Conservation (phyloP, 768 basidiomycete genomes). For the Trametes coccinea region DNA sequence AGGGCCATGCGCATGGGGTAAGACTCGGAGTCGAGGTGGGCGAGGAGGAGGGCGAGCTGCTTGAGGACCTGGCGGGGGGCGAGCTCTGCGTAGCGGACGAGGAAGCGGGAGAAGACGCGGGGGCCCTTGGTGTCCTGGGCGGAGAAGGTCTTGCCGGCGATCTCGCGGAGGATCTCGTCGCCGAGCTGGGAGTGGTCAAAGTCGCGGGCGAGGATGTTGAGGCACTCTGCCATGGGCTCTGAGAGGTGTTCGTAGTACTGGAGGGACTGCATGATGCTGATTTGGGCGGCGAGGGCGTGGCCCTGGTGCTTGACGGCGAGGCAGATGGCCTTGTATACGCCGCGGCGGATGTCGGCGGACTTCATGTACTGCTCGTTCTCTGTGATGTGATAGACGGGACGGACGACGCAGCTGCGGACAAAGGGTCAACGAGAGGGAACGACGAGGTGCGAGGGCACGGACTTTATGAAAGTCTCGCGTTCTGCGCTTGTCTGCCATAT, state of each 20-base stretch:
- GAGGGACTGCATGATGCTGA: constrained; percentile 85
- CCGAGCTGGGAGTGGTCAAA: constrained; percentile 89
- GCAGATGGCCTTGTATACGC: constrained; percentile 89
- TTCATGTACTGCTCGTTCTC: constrained; percentile 93
- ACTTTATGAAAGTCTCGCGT: constrained; percentile 84
- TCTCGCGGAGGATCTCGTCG: constrained; percentile 89
- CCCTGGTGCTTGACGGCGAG: constrained; percentile 89
- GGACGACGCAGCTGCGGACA: constrained; percentile 73
- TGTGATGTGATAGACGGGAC: constrained; percentile 82
- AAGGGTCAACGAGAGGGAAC: background rate
- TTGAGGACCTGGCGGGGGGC: constrained; percentile 81
- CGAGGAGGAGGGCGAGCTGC: constrained; percentile 81
- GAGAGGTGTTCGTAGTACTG: constrained; percentile 95
- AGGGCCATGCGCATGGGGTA: constrained; percentile 97
- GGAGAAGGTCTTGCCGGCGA: constrained; percentile 74
- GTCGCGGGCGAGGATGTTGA: constrained; percentile 76
- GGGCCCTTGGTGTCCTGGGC: constrained; percentile 87
- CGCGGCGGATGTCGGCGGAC: constrained; percentile 60
- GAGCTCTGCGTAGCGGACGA: constrained; percentile 77
- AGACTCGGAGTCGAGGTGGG: constrained; percentile 93
- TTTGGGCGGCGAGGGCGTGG: constrained; percentile 83
- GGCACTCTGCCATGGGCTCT: constrained; percentile 91
- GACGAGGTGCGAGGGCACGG: background rate
- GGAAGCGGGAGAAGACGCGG: constrained; percentile 80
- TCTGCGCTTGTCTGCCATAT: constrained; percentile 92